Conservation (phyloP, 2,329 filamentous ascomycete genomes). For the Camillea tinctor region DNA sequence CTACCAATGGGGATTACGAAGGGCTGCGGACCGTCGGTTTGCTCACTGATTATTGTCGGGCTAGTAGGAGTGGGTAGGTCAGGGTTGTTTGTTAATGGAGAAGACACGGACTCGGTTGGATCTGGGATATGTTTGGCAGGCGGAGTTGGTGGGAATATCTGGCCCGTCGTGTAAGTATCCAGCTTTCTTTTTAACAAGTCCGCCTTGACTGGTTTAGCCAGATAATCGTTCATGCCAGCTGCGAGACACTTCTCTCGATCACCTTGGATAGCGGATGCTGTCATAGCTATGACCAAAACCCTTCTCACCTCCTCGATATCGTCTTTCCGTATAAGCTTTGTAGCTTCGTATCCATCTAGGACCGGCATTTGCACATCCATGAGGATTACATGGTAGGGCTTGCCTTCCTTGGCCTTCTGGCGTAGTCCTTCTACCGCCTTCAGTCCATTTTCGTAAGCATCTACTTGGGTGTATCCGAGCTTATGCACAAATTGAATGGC, state of each 20-base stretch:
- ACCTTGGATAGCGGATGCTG: constrained; percentile 88
- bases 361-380: constrained; percentile 98
- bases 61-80: constrained; percentile 25
- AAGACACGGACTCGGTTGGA: constrained; percentile 11
- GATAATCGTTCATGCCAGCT: constrained; percentile 95
- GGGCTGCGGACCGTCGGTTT: constrained; percentile 21
- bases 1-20: constrained; percentile 24
- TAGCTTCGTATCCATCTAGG: constrained; percentile 89
- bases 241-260: constrained; percentile 95
- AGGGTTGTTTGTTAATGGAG: constrained; percentile 9
- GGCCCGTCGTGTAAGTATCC: constrained; percentile 50
- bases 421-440: constrained; percentile 87
- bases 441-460: constrained; percentile 85
- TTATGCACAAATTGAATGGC: constrained; percentile 87
- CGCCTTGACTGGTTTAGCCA: constrained; percentile 91
- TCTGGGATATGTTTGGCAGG: constrained; percentile 18
- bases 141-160: constrained; percentile 32
- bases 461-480: constrained; percentile 76
- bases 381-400: constrained; percentile 83
- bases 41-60: constrained; percentile 14
- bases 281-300: constrained; percentile 96
- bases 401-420: constrained; percentile 65
- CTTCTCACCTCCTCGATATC: constrained; percentile 72
- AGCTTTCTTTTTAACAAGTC: constrained; percentile 84
- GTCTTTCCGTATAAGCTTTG: constrained; percentile 77